Base-by-base conservation (phyloP, 2,329 filamentous ascomycete genomes). In the Colletotrichum cereale region DNA sequence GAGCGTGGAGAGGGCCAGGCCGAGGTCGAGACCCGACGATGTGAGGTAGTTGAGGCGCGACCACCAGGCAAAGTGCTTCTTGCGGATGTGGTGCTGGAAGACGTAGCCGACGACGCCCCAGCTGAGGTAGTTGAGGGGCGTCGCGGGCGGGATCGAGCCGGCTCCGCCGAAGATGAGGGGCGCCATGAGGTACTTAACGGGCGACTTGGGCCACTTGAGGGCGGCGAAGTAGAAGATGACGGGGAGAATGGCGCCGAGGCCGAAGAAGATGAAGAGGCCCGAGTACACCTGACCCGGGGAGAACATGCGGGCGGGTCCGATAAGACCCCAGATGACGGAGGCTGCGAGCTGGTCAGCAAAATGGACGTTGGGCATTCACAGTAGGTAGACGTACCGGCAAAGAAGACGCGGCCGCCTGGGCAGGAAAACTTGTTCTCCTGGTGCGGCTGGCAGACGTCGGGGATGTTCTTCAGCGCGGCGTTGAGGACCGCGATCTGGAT, bases 21-120 rank as follows among this genome's bases (percentile, higher is more conserved):
- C 92, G 16, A 92, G 84, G 75, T 94, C 92, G 58, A 94, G 83
- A 0, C 88, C 92, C 0, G 91, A 92, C 16, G 90, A 91, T 0
- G 92, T 91, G 72, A 94, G 81, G 76, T 92, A 94, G 82, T 93
- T 94, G 77, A 93, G 88, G 34, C 90, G 86, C 80, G 88, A 89
- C 92, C 92, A 94, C 92, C 92, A 94, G 36, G 82, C 86, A 73
- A 89, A 89, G 78, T 89, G 86, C 18, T 86, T 85, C 76, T 88
- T 87, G 79, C 90, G 89, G 77, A 94, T 88, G 76, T 84, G 86
- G 79, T 89, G 89, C 79, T 94, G 92, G 84, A 94, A 94, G 40
- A 92, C 73, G 75, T 89, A 90, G 38, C 92, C 92, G 3, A 94
- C 90, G 67, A 92, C 82, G 24, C 90, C 91, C 92, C 92, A 94